Base-by-base conservation (phyloP, 305 asterid genomes). In the Fraxinus platypoda region DNA sequence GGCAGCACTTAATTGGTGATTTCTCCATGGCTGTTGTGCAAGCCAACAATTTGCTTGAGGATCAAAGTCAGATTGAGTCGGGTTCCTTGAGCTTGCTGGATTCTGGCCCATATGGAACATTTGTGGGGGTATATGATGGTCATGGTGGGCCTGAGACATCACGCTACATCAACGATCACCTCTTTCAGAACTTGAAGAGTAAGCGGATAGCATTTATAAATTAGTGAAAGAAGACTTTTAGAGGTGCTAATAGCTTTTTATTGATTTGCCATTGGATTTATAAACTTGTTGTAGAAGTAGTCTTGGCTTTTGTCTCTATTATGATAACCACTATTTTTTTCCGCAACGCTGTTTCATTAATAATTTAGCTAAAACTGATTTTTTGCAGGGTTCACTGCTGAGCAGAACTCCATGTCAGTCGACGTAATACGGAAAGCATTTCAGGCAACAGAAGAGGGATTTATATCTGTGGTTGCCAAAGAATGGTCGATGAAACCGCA, bases 71-170 rank as follows among this genome's bases (percentile, higher is more conserved):
- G 78, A 76, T 89, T 9, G 92, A 87, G 84, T 89, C 89, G 2
- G 92, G 90, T 26, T 77, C 88, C 21, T 17, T 89, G 87, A 89
- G 90, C 83, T 81, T 81, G 72, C 74, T 74, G 57, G 87, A 86
- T 38, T 74, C 81, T 5, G 89, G 90, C 30, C 90, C 89, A n/a
- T 85, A 66, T 66, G 92, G 92, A 62, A 86, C 92, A 5, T 89
- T 89, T 87, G 87, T 88, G 64, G 92, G 92, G 62, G 74, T 89
- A 41, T 89, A 89, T 59, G 92, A 89, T 89, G 92, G 92, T 71
- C 92, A 89, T 82, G 92, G 87, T 9, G 92, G 92, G 35, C 89
- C 92, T n/a, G 92, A 89, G 71, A 83, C 88, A 25, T 81, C 92
- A 52, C 84, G 82, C 57, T 89, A 82, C 70, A 83, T 89, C 81